phyloP scores from a whole-genome alignment of 257 asterid species.

The Galeopsis tetrahit region DNA sequence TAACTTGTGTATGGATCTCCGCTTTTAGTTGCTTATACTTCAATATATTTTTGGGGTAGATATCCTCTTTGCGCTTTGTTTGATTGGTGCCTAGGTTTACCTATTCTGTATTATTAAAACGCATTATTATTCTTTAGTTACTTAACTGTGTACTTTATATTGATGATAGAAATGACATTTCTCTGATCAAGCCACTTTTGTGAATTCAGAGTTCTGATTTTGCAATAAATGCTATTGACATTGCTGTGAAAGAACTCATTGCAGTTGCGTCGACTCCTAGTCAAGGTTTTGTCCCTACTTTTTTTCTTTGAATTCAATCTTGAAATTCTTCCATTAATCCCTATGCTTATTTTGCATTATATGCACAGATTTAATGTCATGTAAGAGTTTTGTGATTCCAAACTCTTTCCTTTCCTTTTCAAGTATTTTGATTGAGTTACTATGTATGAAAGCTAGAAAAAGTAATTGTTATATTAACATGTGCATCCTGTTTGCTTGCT shows the following conservation, averaged over 20 bases:
- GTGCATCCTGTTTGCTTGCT: slow-evolving; percentile 11
- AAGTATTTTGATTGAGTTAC: slow-evolving; percentile 3
- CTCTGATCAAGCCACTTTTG: slow-evolving; percentile 26
- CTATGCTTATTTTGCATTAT: slow-evolving; percentile 3
- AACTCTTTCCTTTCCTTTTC: not conserved
- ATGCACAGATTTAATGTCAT: not conserved
- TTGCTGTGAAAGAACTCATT: slow-evolving; percentile 71
- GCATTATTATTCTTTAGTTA: not conserved
- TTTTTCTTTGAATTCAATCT: slow-evolving; percentile 14
- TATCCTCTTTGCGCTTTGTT: not conserved
- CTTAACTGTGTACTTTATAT: slow-evolving; percentile 4
- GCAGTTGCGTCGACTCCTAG: slow-evolving; percentile 61
- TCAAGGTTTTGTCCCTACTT: slow-evolving; percentile 53
- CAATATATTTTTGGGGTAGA: not conserved
- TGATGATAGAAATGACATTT: slow-evolving; percentile 1
- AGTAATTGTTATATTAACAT: not conserved
- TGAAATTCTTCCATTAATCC: slow-evolving; percentile 17
- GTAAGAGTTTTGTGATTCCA: not conserved
- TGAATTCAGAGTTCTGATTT: slow-evolving; percentile 70
- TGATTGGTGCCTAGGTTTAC: not conserved
- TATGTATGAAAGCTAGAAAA: slow-evolving; percentile 10
- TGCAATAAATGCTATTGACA: slow-evolving; percentile 68
- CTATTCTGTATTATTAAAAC: not conserved
- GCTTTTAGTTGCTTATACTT: not conserved
- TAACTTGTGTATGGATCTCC: slow-evolving; percentile 25